These are phyloP conservation scores for Epichloe gansuensis DNA, from an alignment of 2,329 filamentous ascomycete species.

Conservation along the genomic window DNA sequence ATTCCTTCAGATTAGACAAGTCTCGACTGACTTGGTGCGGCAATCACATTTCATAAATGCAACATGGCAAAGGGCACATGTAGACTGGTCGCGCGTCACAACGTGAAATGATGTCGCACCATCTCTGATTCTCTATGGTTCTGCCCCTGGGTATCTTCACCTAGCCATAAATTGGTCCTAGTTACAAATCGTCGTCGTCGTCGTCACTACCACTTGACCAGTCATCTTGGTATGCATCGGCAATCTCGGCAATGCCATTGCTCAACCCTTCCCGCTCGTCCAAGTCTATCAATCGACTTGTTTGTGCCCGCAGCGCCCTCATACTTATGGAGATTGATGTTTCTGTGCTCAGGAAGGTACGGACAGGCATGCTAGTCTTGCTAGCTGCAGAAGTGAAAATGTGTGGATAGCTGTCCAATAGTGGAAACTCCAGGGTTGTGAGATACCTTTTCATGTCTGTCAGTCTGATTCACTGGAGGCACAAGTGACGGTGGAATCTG, in stretches of 20 bases:
- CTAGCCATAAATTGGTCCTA: background rate
- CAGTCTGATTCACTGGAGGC: background rate
- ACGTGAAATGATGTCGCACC: background rate
- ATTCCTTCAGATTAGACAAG: background rate
- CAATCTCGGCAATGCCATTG: conserved; percentile 69
- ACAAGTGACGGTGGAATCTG: background rate
- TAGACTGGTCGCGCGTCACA: background rate
- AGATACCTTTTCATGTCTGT: conserved; percentile 2
- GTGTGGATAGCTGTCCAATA: conserved; percentile 71
- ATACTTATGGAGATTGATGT: conserved; percentile 58
- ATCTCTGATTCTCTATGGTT: background rate
- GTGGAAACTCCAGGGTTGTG: conserved; percentile 30
- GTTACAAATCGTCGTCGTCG: conserved; percentile 46
- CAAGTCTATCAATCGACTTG: conserved; percentile 48
- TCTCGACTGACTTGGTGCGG: background rate
- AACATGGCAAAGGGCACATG: background rate
- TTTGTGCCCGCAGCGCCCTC: conserved; percentile 50
- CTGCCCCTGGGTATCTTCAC: background rate
- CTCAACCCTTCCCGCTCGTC: conserved; percentile 77
- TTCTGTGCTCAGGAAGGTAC: conserved; percentile 58
- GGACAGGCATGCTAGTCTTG: conserved; percentile 26
- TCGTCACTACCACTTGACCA: conserved; percentile 69
- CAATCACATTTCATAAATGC: background rate
- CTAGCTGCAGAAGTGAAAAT: conserved; percentile 45
- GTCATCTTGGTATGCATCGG: conserved; percentile 78